Conservation (phyloP, 768 basidiomycete genomes). For the Pisolithus sp. region DNA sequence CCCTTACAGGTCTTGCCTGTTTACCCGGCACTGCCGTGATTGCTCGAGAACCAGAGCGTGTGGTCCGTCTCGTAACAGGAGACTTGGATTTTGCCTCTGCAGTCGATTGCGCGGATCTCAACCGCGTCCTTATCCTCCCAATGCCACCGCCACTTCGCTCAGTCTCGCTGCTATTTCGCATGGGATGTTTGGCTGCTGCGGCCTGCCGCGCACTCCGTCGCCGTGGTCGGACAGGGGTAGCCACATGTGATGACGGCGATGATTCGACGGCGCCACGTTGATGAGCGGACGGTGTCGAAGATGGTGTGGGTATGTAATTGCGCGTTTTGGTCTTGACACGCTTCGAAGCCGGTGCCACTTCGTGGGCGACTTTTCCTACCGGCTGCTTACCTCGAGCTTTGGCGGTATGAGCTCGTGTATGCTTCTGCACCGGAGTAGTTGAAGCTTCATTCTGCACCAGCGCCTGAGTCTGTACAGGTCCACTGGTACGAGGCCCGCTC, state of each 20-base stretch:
- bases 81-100: not conserved
- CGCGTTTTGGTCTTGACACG: conserved; percentile 14
- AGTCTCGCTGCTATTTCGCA: conserved; percentile 1
- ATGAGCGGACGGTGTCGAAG: conserved; percentile 13
- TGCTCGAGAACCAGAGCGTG: not conserved
- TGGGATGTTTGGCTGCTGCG: conserved; percentile 7
- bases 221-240: conserved; percentile 13
- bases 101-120: not conserved
- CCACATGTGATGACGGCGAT: conserved; percentile 8
- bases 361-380: not conserved
- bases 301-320: conserved; percentile 20
- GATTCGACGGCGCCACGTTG: not conserved
- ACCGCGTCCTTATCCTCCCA: conserved; percentile 13
- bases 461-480: not conserved
- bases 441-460: not conserved
- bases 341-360: conserved; percentile 7
- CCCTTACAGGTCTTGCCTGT: conserved; percentile 6
- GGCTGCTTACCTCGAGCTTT: conserved; percentile 6
- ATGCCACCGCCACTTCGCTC: conserved; percentile 5
- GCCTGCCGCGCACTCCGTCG: conserved; percentile 24
- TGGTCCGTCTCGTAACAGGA: not conserved
- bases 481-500: conserved; percentile 1
- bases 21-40: conserved; percentile 3
- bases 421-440: conserved; percentile 2
- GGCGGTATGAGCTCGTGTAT: conserved; percentile 1